Evolutionary conservation across 1,139 yeast genomes (phyloP), one percentile per base, ranked within the genome.

Genomic region (Tardiomyces blankii): DNA sequence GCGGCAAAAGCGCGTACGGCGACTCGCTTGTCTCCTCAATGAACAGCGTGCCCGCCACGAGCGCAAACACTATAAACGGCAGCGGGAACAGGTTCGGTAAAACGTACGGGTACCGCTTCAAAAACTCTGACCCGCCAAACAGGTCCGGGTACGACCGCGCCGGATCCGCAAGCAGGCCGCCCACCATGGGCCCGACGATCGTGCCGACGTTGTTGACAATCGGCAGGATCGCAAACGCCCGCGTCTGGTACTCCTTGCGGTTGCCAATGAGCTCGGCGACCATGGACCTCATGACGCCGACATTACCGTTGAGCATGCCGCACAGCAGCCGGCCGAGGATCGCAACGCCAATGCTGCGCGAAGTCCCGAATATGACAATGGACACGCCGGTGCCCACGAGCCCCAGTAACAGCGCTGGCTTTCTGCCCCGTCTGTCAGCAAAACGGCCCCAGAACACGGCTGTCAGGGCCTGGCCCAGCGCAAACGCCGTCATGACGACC

Each of bases 51-150:
- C 65, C 76, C 39, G 65, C 51, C 2, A 67, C 27, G 33, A 73
- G 52, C 23, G 78, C 72, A 39, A 65, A 43, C 18, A 58, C 23
- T 25, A 60, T 44, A 19, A 60, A 44, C 1, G 62, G 45, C 4
- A 78, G 69, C 16, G 80, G 78, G n/a, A 75, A 75, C 14, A 80
- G 56, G 55, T 79, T 80, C 9, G 82, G 77, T 51, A 78, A 61
- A 0, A 82, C 77, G 55, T 78, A 80, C 0, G 85, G 85, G 54
- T 69, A 69, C 28, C 58, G 61, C 21, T 61, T 57, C 25, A 73
- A 61, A 47, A 76, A 42, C 25, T 47, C 47, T 32, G 51, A 46
- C 44, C 51, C 40, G 39, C 54, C 57, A 43, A 54, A 51, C 18
- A 48, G 23, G 13, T 46, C 41, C 1, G 64, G 63, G 43, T 50